A percentile compares a stretch with the other conserved stretches of the same genome.
Evolutionary conservation across 169 alveolate genomes (phyloP).

Genomic region (Hepatocystis sp.): DNA sequence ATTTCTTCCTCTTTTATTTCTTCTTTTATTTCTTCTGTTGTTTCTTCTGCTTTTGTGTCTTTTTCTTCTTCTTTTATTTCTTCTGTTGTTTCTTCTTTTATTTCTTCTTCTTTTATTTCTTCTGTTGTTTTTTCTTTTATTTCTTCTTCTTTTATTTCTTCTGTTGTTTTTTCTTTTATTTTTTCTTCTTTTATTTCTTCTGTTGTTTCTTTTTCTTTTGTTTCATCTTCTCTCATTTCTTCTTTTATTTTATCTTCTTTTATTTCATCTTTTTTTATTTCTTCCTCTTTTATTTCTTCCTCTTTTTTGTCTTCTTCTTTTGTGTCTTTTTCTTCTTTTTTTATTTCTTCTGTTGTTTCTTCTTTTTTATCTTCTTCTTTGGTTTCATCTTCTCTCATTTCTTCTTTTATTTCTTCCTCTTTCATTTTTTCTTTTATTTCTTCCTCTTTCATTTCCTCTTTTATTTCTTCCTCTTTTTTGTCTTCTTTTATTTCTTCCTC

Average conservation of each 20-base stretch:
- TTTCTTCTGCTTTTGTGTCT: not conserved
- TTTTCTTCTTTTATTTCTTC: not conserved
- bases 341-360: conserved; percentile 3
- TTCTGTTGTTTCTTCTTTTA: conserved; percentile 6
- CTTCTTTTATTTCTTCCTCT: too few species aligned
- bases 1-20: too few species aligned
- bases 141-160: conserved; percentile 6
- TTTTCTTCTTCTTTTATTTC: not conserved
- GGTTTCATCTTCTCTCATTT: not conserved
- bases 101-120: conserved; percentile 21
- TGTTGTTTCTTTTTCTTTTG: not conserved
- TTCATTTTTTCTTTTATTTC: too few species aligned
- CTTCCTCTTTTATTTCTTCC: not conserved
- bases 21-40: not conserved
- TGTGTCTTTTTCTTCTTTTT: conserved; percentile 14
- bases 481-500: too few species aligned
- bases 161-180: not conserved
- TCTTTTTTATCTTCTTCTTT: conserved; percentile 34
- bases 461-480: too few species aligned
- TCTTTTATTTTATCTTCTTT: too few species aligned
- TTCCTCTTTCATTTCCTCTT: too few species aligned
- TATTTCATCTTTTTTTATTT: not conserved
- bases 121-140: conserved; percentile 11
- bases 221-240: too few species aligned
- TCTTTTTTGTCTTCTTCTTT: conserved; percentile 20